These are phyloP conservation scores for Tephrocybe sp. DNA, from an alignment of 768 basidiomycete genomes.

Conservation along the genomic window DNA sequence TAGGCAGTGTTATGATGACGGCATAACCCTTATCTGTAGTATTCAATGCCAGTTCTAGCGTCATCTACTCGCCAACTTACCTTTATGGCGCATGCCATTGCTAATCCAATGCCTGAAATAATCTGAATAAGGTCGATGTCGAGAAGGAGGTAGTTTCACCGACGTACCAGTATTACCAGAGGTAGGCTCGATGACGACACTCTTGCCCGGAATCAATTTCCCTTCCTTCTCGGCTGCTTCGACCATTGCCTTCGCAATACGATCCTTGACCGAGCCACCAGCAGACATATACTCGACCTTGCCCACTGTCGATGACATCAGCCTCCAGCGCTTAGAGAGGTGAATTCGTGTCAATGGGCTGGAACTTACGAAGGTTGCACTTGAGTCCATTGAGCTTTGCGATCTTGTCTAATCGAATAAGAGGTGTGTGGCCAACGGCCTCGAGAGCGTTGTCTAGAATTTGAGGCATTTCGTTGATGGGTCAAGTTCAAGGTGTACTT, in stretches of 20 bases:
- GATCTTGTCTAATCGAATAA: conserved; percentile 82
- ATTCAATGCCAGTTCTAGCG: conserved; percentile 55
- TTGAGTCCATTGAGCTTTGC: conserved; percentile 70
- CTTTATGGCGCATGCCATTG: conserved; percentile 92
- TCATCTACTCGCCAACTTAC: conserved; percentile 36
- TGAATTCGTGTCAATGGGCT: background rate
- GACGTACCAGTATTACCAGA: conserved; percentile 87
- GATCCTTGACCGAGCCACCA: conserved; percentile 94
- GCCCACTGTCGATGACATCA: conserved; percentile 53
- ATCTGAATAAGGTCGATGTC: background rate
- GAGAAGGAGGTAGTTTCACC: conserved; percentile 2
- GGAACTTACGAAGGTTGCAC: conserved; percentile 82
- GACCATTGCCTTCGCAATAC: conserved; percentile 96
- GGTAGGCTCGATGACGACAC: conserved; percentile 93
- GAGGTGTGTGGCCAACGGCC: conserved; percentile 88
- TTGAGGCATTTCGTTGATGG: conserved; percentile 30
- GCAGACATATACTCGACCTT: conserved; percentile 90
- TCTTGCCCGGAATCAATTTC: conserved; percentile 79
- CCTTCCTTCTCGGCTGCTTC: conserved; percentile 91
- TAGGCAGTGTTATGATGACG: conserved; percentile 85
- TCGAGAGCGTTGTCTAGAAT: conserved; percentile 80
- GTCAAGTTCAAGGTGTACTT: conserved; percentile 4
- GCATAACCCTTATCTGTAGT: conserved; percentile 88
- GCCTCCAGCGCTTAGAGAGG: background rate
- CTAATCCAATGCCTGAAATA: conserved; percentile 80